Evolutionary conservation across 2,329 filamentous ascomycete genomes (phyloP).

Genomic region (Parascedosporium putredinis): DNA sequence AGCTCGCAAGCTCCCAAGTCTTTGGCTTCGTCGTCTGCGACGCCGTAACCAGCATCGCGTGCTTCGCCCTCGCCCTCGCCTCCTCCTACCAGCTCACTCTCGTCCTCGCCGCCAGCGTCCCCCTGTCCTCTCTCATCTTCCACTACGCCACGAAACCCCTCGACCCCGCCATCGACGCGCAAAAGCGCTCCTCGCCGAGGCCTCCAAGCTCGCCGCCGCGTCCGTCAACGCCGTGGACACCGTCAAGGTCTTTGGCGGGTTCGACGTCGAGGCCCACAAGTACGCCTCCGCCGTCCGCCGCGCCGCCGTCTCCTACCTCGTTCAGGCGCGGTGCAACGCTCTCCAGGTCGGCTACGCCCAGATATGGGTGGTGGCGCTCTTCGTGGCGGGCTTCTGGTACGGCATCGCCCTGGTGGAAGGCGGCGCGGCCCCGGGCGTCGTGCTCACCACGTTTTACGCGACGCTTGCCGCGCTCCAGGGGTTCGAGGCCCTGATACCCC

Average conservation of each 20-base stretch:
- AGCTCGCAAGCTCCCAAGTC: conserved; percentile 68
- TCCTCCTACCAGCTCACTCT: conserved; percentile 79
- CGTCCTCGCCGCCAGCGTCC: conserved; percentile 63
- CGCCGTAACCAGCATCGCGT: conserved; percentile 51
- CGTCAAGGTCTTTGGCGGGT: conserved; percentile 77
- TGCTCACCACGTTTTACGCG: conserved; percentile 79
- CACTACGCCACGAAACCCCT: conserved; percentile 49
- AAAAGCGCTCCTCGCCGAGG: conserved; percentile 58
- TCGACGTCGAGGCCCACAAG: conserved; percentile 55
- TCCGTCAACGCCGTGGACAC: conserved; percentile 68
- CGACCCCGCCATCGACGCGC: conserved; percentile 54
- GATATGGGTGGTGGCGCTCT: conserved; percentile 66
- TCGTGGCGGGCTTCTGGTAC: conserved; percentile 86
- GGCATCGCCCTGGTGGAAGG: conserved; percentile 58
- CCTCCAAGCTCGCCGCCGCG: conserved; percentile 61
- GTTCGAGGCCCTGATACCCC: conserved; percentile 62
- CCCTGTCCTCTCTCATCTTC: conserved; percentile 53
- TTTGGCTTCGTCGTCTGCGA: conserved; percentile 61
- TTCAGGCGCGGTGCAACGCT: conserved; percentile 59
- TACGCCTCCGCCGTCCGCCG: conserved; percentile 48
- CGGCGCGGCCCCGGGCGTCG: conserved; percentile 52
- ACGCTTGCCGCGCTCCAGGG: conserved; percentile 67
- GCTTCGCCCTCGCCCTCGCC: conserved; percentile 62
- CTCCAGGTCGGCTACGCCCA: conserved; percentile 64
- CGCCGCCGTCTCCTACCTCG: conserved; percentile 53